phyloP scores from a whole-genome alignment of 208 protist species.

The Leishmania gerbilli region DNA sequence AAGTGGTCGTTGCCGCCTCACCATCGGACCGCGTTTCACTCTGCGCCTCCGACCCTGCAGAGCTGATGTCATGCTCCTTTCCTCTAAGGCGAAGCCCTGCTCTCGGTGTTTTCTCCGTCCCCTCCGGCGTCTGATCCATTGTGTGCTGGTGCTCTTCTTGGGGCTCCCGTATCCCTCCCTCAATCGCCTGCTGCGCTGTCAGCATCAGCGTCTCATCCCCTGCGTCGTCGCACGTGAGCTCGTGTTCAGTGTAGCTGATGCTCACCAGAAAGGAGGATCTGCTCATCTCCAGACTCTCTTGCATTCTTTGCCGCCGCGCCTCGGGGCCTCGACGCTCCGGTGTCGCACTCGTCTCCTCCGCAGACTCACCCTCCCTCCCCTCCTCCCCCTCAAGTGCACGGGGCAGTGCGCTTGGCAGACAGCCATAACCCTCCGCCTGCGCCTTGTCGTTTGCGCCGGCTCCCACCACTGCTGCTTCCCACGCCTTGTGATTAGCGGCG shows the following conservation, averaged over 20 bases:
- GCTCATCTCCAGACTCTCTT: neutral
- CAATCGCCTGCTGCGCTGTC: slow-evolving; percentile 1
- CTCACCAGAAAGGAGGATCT: slow-evolving; percentile 5
- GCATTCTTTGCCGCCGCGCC: neutral
- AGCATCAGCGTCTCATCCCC: slow-evolving; percentile 9
- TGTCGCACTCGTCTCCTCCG: neutral
- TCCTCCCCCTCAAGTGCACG: neutral
- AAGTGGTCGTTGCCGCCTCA: neutral
- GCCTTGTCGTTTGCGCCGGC: neutral
- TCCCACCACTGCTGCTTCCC: neutral
- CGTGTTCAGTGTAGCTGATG: neutral
- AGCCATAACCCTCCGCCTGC: neutral
- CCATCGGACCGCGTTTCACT: neutral
- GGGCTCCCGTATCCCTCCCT: neutral
- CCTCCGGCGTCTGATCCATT: neutral
- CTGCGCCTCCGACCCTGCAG: neutral
- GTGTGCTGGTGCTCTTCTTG: slow-evolving; percentile 2
- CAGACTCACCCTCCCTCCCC: neutral
- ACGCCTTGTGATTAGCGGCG: neutral
- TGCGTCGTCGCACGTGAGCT: slow-evolving; percentile 2
- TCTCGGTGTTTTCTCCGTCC: neutral
- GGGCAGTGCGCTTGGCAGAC: neutral
- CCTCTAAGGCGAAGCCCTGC: neutral
- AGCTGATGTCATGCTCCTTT: neutral
- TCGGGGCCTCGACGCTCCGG: neutral